Percentiles rank a stretch among this genome's conserved stretches.
Conservation (phyloP, 2,329 filamentous ascomycete species). For the Fusarium floridanum region DNA sequence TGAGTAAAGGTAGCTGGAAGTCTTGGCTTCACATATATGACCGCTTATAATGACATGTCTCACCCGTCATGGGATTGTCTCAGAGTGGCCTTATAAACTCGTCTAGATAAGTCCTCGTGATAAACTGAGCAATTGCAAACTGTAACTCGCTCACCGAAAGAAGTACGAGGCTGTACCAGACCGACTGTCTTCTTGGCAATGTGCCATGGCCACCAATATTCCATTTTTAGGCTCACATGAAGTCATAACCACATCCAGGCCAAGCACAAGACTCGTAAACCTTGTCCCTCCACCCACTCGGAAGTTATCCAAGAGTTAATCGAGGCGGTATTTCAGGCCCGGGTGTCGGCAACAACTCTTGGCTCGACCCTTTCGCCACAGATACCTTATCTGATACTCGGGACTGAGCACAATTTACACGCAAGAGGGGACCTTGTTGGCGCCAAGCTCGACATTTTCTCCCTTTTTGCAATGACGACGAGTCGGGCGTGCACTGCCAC, state of each 20-base stretch:
- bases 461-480: slow-evolving; percentile 25
- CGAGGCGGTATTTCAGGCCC: background rate
- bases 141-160: background rate
- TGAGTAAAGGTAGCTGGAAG: background rate
- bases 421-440: background rate
- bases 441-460: background rate
- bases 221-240: background rate
- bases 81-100: background rate
- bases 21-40: background rate
- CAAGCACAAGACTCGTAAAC: background rate
- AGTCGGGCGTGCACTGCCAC: slow-evolving; percentile 37
- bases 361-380: background rate
- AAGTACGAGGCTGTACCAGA: background rate
- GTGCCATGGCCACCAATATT: background rate
- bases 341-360: background rate
- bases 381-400: background rate
- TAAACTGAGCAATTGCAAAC: background rate
- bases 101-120: background rate
- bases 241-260: background rate
- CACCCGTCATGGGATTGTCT: background rate
- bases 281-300: background rate
- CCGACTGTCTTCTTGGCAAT: background rate
- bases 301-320: background rate
- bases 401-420: background rate
- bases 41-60: background rate